These are phyloP conservation scores for Eucalyptus caleyi DNA, from an alignment of 345 rosid species.

Conservation along the genomic window DNA sequence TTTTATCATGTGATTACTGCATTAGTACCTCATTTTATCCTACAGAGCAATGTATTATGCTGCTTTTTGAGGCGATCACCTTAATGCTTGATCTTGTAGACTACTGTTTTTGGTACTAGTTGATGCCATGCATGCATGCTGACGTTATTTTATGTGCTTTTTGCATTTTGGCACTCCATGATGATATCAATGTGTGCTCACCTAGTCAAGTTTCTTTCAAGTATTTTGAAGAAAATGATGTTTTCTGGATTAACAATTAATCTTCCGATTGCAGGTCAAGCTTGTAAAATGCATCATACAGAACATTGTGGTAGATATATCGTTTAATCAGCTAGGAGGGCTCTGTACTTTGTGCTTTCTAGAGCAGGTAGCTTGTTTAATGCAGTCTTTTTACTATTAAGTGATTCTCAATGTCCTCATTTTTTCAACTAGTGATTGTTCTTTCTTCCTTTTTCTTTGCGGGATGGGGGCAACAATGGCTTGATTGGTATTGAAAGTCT, in stretches of 20 bases:
- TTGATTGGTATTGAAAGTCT: not conserved
- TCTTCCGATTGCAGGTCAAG: conserved; percentile 56
- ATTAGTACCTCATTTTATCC: not conserved
- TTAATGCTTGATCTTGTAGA: not conserved
- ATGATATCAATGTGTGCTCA: not conserved
- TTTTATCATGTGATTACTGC: not conserved
- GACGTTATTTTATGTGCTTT: not conserved
- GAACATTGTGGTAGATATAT: conserved; percentile 81
- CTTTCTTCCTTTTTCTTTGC: not conserved
- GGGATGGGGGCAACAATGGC: not conserved
- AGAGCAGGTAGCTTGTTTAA: conserved; percentile 48
- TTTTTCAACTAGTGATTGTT: not conserved
- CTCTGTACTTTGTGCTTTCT: conserved; percentile 84
- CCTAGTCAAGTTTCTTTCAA: not conserved
- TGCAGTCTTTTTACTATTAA: not conserved
- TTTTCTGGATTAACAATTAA: not conserved
- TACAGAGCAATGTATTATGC: not conserved
- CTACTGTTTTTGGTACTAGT: not conserved
- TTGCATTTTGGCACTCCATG: not conserved
- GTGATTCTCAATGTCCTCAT: not conserved
- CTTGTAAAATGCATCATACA: conserved; percentile 80
- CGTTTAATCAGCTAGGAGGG: conserved; percentile 89
- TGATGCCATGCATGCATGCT: not conserved
- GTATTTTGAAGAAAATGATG: not conserved
- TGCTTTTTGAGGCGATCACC: not conserved